These are phyloP conservation scores for Penicillium psychrofluorescens DNA, from an alignment of 495 filamentous ascomycete species.

Conservation along the genomic window DNA sequence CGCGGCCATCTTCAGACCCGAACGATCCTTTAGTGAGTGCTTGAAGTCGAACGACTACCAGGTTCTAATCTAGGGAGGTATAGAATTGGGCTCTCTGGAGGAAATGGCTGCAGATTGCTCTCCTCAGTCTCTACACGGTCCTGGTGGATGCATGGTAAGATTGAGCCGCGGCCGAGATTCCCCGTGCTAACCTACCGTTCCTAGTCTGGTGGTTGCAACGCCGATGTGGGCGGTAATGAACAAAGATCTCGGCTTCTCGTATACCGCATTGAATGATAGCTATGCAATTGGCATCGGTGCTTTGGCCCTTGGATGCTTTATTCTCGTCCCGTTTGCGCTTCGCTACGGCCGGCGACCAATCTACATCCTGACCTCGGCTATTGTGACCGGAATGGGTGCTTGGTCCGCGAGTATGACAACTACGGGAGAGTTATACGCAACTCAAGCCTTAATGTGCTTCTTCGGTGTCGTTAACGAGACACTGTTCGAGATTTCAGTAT, in stretches of 20 bases:
- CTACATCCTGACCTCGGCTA: constrained; percentile 23
- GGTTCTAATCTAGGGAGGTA: too few relatives aligned
- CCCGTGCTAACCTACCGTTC: too few relatives aligned
- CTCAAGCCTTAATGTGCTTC: constrained; percentile 17
- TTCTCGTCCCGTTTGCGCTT: constrained; percentile 33
- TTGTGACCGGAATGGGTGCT: constrained; percentile 18
- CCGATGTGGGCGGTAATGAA: constrained; percentile 26
- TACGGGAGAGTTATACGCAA: constrained; percentile 16
- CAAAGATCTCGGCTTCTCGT: constrained; percentile 20
- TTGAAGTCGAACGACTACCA: too few relatives aligned
- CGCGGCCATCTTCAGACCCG: too few relatives aligned
- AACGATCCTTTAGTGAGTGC: too few relatives aligned
- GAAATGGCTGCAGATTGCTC: too few relatives aligned
- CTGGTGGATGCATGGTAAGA: too few relatives aligned
- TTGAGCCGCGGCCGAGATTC: too few relatives aligned
- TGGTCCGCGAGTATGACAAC: constrained; percentile 26
- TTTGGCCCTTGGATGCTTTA: constrained; percentile 21
- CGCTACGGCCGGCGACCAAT: constrained; percentile 30
- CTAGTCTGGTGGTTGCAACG: constrained; percentile 4
- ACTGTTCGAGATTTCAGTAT: too few relatives aligned
- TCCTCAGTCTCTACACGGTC: too few relatives aligned
- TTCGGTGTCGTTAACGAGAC: constrained; percentile 7
- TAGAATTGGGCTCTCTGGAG: too few relatives aligned
- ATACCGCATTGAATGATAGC: constrained; percentile 21
- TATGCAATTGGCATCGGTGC: constrained; percentile 20